phyloP scores from a whole-genome alignment of 176 grass and related monocot genomes.

The Olyra latifolia region DNA sequence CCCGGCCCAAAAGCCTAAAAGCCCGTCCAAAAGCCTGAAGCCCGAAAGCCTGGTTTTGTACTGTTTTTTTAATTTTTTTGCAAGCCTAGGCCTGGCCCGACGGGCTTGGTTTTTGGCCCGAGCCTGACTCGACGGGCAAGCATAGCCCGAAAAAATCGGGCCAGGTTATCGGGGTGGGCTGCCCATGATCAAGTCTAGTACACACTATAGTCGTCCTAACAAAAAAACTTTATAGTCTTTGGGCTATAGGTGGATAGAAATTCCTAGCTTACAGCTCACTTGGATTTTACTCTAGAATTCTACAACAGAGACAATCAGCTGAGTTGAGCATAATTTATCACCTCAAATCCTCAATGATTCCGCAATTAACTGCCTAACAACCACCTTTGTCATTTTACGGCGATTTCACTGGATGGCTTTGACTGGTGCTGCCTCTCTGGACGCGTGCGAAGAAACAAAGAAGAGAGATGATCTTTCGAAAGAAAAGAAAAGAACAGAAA shows the following conservation, averaged over 20 bases:
- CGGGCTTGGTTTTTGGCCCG: no score
- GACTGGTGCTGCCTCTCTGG: neutral
- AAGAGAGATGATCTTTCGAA: neutral
- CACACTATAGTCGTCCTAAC: neutral
- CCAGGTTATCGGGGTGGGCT: no score
- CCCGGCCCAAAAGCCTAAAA: no score
- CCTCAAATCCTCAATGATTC: slow-evolving; percentile 23
- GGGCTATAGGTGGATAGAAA: neutral
- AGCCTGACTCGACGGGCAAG: no score
- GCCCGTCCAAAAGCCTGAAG: no score
- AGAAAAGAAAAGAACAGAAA: neutral
- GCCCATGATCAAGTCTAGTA: no score
- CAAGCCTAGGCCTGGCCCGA: no score
- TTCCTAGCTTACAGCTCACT: neutral
- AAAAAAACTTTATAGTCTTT: neutral
- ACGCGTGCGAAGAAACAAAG: slow-evolving; percentile 6
- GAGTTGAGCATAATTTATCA: neutral
- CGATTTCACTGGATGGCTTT: slow-evolving; percentile 11
- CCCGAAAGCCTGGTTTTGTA: no score
- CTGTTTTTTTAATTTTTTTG: no score
- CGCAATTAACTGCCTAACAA: slow-evolving; percentile 30
- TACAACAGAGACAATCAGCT: neutral
- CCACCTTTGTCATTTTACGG: slow-evolving; percentile 27
- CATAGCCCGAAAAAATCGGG: no score
- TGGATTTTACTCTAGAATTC: slow-evolving; percentile 1